Percentiles rank a stretch among this genome's conserved stretches.
Conservation (phyloP, 257 asterid genomes). For the Fraxinus americana region DNA sequence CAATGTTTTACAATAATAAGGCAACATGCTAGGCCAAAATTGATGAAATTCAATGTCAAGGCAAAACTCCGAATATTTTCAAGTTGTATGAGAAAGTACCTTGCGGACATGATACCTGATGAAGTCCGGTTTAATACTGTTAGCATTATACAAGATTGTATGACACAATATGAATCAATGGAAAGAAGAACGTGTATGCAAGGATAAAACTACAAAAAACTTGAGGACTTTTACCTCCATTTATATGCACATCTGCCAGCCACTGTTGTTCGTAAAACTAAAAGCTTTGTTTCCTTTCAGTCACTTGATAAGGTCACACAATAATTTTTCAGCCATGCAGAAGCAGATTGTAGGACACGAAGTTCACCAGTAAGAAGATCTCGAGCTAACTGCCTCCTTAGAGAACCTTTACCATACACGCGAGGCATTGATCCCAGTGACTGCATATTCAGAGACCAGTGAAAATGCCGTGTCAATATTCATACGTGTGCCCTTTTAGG, state of each 20-base stretch:
- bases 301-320: slow-evolving; percentile 36
- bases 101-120: background rate
- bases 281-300: slow-evolving; percentile 11
- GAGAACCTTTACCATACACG: slow-evolving; percentile 30
- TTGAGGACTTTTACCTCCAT: background rate
- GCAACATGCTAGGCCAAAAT: background rate
- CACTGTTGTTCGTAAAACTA: background rate
- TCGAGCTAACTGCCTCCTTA: slow-evolving; percentile 59
- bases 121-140: background rate
- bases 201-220: background rate
- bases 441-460: slow-evolving; percentile 19
- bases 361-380: slow-evolving; percentile 74
- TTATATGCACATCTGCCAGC: background rate
- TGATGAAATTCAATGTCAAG: background rate
- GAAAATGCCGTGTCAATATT: background rate
- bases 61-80: background rate
- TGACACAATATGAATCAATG: background rate
- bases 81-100: background rate
- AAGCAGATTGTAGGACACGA: slow-evolving; percentile 72
- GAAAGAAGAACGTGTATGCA: background rate
- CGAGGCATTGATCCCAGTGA: slow-evolving; percentile 30
- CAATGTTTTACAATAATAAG: background rate
- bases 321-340: slow-evolving; percentile 66
- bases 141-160: background rate
- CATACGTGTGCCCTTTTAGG: background rate